Evolutionary conservation across 1,284 basidiomycete genomes (phyloP), one percentile per base, ranked within the genome.

Genomic region (Lentinus polychrous): DNA sequence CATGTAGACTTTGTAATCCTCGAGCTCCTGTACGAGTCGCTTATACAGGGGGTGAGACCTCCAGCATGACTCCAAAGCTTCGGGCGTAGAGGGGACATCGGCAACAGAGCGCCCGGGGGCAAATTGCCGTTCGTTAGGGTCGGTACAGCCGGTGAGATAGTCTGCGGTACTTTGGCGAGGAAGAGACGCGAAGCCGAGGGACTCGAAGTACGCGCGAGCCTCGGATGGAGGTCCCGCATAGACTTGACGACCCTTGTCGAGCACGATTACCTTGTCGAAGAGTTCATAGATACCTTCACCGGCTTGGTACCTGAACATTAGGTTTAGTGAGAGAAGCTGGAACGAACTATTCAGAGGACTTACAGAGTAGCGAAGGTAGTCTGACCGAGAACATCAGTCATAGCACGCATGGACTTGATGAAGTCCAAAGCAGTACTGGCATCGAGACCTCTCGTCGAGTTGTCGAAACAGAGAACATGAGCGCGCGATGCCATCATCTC

Each of bases 71-170:
- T 86, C 91, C 50, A 96, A 77, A 12, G 70, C 75, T 54, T 84
- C 79, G 0, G 93, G 79, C 0, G 84, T 79, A 3, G 79, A 79
- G 0, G 93, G 91, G 0, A 87, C 86, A 55, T 86, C 79, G 5
- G 57, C 55, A 2, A 71, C 75, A 31, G 82, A 79, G 35, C 76
- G 76, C 11, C 83, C 90, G 3, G 81, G 75, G 1, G 86, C 81
- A 63, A 91, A 92, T 60, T 86, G 86, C 40, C 91, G 84, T 70
- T 94, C 89, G 60, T 92, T 91, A 2, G 81, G 77, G 63, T 94
- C 90, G 10, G 90, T 86, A 63, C 83, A 86, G 1, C 83, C 83
- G 14, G 80, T 90, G 22, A 91, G 78, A 66, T 89, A 95, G 67
- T 91, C 93, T 10, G 75, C 70, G 7, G 75, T 75, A 27, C 81